Base-by-base conservation (phyloP, 1,284 basidiomycete genomes). In the Ceratobasidium sp. region DNA sequence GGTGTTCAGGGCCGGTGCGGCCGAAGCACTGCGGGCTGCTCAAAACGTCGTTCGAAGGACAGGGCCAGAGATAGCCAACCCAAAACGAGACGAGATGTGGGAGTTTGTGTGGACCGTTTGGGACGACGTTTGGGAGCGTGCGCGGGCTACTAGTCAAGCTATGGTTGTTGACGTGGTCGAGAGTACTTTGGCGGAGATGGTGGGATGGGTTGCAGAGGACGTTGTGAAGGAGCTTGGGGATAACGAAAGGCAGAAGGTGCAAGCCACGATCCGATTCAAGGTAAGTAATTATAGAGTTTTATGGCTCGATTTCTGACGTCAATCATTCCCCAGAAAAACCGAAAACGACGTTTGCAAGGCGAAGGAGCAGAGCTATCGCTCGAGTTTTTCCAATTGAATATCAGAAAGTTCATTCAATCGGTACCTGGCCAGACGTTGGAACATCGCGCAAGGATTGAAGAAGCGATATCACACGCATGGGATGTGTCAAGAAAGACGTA, bases 41-140 rank as follows among this genome's bases (percentile, higher is more conserved):
- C 6, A 65, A 27, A 24, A 49, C 9, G 63, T 65, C 2, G 63
- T 65, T 4, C 46, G 6, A 6, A 49, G 27, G 48, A 65, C 63
- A n/a, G 29, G 63, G 19, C 24, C 63, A 24, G 41, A 13, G 14
- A 0, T 65, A n/a, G n/a, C n/a, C 6, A 51, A 65, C 27, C 27
- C 63, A 2, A 65, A 65, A 27, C 63, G 63, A 49, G 46, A 65
- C 46, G 43, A 49, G 46, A 65, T 65, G 63, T 65, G 63, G 63
- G 48, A 65, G 63, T 22, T 51, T 16, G 63, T 65, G 24, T 65
- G 63, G 63, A 37, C 27, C 19, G 46, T 65, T 16, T 65, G 63
- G 63, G 63, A 65, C 13, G 63, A 65, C 1, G 29, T 65, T 1
- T 65, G 46, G 63, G 63, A 65, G 24, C 22, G 19, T 11, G 46